Evolutionary conservation across 306 rosid species (phyloP), one percentile per base, ranked within the genome.

Genomic region (Fragaria iinumae): DNA sequence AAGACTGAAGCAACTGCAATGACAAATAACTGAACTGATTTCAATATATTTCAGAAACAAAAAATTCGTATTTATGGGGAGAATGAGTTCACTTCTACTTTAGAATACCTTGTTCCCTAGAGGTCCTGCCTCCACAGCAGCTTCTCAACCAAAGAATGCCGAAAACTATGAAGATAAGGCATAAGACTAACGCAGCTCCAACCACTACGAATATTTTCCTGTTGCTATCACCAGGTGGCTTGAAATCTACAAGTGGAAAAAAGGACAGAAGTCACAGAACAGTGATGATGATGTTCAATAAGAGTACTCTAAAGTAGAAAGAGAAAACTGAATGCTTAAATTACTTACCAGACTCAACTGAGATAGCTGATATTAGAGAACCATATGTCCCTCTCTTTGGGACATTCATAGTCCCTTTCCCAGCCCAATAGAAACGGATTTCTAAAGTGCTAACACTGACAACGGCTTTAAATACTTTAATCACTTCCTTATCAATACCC

Each of bases 311-410:
- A 55, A n/a, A 12, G 62, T 53, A 38, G 39, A n/a, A 34, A 36
- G 48, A 36, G 53, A 52, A 53, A 16, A 29, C 5, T 4, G 10
- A 43, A 49, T 12, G 29, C 32, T 20, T 69, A 34, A 18, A 20
- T 47, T 66, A 84, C 92, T 80, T 79, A 88, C 94, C 86, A 62
- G 94, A 84, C 82, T 81, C 80, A 73, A 88, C 72, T 13, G 89
- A 88, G 74, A 90, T 69, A 72, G 88, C 91, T 69, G 89, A 88
- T 81, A 90, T 73, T n/a, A 88, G 86, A 65, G 94, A 89, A 81
- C 94, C 94, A 84, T 90, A 88, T 55, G 59, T 80, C 75, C 89
- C 89, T 57, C 71, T 17, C 47, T 1, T 18, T 45, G 94, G 95
- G 69, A 62, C 29, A 69, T 78, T 80, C 49, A 77, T 77, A 62